Evolutionary conservation across 2,329 filamentous ascomycete genomes (phyloP).

Genomic region (Diaporthe sp.): DNA sequence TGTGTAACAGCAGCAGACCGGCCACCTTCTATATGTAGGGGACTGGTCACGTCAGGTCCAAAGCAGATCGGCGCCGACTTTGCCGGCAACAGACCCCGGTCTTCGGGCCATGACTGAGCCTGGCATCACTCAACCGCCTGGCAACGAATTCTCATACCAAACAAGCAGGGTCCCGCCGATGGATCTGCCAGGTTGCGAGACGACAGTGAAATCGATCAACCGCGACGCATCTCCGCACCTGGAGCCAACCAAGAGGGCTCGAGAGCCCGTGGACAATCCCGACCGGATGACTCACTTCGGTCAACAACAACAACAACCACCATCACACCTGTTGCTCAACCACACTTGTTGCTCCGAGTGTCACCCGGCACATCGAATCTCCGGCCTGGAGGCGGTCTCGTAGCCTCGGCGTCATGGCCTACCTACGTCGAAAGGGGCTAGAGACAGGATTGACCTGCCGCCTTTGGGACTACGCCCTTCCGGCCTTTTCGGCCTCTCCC

Average conservation of each 20-base stretch:
- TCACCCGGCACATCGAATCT: slow-evolving; percentile 3
- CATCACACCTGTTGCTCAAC: neutral
- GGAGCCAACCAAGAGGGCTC: neutral
- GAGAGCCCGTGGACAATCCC: neutral
- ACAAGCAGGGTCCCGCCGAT: slow-evolving; percentile 13
- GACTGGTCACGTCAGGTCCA: slow-evolving; percentile 29
- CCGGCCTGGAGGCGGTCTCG: neutral
- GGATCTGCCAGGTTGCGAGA: slow-evolving; percentile 19
- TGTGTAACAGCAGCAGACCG: slow-evolving; percentile 19
- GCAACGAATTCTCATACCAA: slow-evolving; percentile 21
- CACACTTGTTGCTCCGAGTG: slow-evolving; percentile 2
- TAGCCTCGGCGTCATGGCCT: slow-evolving; percentile 13
- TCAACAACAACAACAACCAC: slow-evolving; percentile 15
- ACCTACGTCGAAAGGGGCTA: slow-evolving; percentile 19
- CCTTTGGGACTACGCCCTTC: slow-evolving; percentile 31
- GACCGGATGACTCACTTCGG: slow-evolving; percentile 9
- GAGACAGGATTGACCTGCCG: neutral
- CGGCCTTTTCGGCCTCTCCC: slow-evolving; percentile 18
- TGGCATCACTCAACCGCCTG: slow-evolving; percentile 16
- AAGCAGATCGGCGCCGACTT: slow-evolving; percentile 23
- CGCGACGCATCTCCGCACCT: neutral
- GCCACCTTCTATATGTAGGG: slow-evolving; percentile 15
- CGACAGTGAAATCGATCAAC: slow-evolving; percentile 15
- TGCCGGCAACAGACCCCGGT: slow-evolving; percentile 26
- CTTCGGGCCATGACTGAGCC: slow-evolving; percentile 1